Evolutionary conservation across 2,329 filamentous ascomycete species (phyloP).

Genomic region (Calcarisporium arbuscula): DNA sequence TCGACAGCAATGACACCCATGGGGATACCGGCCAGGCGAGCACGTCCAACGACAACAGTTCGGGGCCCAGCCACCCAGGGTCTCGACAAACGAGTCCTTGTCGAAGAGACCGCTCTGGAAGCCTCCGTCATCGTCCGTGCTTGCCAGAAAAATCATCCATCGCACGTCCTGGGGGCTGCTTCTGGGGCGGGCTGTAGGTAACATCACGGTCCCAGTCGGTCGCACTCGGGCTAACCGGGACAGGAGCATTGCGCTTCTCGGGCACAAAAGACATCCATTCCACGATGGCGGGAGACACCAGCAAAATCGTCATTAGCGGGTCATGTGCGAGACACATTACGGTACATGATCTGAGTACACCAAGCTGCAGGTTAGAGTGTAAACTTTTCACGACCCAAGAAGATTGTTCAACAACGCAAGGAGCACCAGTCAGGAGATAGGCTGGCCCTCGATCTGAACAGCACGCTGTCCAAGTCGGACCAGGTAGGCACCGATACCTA

Average conservation of each 20-base stretch:
- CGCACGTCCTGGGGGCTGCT: constrained; percentile 87
- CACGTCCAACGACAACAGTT: constrained; percentile 93
- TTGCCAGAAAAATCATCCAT: constrained; percentile 85
- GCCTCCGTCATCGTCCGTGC: constrained; percentile 62
- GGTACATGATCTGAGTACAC: constrained; percentile 99
- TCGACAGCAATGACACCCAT: constrained; percentile 98
- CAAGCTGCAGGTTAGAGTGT: constrained; percentile 99
- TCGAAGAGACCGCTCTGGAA: constrained; percentile 93
- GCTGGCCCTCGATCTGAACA: constrained; percentile 97
- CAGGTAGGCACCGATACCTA: constrained; percentile 93
- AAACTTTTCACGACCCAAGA: constrained; percentile 93
- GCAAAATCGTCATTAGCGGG: constrained; percentile 95
- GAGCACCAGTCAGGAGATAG: constrained; percentile 95
- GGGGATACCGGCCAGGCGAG: constrained; percentile 91
- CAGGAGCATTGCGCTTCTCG: constrained; percentile 86
- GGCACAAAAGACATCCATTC: constrained; percentile 97
- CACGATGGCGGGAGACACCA: constrained; percentile 94
- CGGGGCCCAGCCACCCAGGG: constrained; percentile 94
- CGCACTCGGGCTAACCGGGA: constrained; percentile 80
- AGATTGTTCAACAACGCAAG: constrained; percentile 98
- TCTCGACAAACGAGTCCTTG: constrained; percentile 92
- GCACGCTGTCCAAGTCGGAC: constrained; percentile 97
- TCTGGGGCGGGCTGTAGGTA: constrained; percentile 72
- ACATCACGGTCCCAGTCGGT: constrained; percentile 94
- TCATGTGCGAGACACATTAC: constrained; percentile 99